Evolutionary conservation across 225 moss, liverwort and hornwort species (phyloP).

Genomic region (Sphagnum contortum): DNA sequence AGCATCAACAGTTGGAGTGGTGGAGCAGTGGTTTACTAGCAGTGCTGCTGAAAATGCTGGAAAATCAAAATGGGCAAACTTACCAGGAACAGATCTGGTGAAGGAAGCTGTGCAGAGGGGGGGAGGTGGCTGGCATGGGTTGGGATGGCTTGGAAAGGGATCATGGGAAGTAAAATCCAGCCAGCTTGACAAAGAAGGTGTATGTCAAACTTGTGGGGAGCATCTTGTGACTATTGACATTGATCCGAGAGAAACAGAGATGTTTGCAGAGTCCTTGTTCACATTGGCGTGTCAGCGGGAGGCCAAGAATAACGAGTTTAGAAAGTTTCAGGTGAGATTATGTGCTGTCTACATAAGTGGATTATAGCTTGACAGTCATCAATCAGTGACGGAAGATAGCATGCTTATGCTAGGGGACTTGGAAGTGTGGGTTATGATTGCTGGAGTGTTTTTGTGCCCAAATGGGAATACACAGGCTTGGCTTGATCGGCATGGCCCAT

Average conservation of each 20-base stretch:
- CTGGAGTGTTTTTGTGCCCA: too few relatives aligned
- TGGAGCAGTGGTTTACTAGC: conserved; percentile 69
- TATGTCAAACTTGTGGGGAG: conserved; percentile 66
- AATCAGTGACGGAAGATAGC: too few relatives aligned
- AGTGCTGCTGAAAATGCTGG: conserved; percentile 39
- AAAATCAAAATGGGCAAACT: conserved; percentile 21
- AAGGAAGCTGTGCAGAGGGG: conserved; percentile 52
- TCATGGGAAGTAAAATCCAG: conserved; percentile 62
- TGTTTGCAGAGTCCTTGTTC: conserved; percentile 74
- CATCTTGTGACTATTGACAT: conserved; percentile 83
- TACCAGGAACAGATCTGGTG: conserved; percentile 33
- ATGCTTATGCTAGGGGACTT: too few relatives aligned
- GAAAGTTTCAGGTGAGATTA: conserved; percentile 70
- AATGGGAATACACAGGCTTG: conserved; percentile 51
- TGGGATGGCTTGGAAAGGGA: conserved; percentile 86
- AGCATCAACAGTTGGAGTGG: conserved; percentile 35
- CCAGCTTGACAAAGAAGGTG: conserved; percentile 52
- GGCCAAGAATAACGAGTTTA: conserved; percentile 70
- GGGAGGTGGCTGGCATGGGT: conserved; percentile 97
- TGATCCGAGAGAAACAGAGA: conserved; percentile 79
- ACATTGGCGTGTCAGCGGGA: conserved; percentile 66
- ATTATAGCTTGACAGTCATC: too few relatives aligned
- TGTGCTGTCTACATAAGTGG: too few relatives aligned
- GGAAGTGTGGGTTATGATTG: too few relatives aligned
- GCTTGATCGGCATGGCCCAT: conserved; percentile 76